Base-by-base conservation (phyloP, 1,139 yeast species). In the Meyerozyma carpophila region DNA sequence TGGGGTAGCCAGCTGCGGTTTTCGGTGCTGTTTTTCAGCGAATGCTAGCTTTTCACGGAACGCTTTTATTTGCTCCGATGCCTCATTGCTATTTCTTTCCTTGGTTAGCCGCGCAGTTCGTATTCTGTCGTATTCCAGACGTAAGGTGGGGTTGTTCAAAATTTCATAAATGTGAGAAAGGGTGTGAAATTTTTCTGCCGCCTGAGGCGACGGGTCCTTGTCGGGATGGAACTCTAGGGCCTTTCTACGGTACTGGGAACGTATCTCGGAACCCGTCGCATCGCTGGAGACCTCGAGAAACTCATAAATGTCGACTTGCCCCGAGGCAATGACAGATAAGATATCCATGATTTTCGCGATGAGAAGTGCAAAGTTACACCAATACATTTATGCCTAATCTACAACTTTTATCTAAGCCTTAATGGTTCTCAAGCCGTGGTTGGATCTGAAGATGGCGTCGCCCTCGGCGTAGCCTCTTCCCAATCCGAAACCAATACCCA, bases 401-500 rank as follows among this genome's bases (percentile, higher is more conserved):
- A 31, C 34, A 31, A 31, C 34, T 31, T 31, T 31, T 31, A 14
- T 31, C 34, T 31, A 31, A 31, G 87, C 86, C 60, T 81, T 81
- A 46, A 82, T 80, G 44, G 81, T 71, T 74, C 94, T 82, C 53
- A 83, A 65, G 46, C 95, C 95, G 50, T 84, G 86, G 58, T 61
- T 61, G 24, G 87, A 78, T 70, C 98, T 84, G 78, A 93, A 91
- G 47, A 91, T 86, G 51, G 97, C 95, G 62, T 93, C 98, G 49
- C 98, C 98, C 73, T 93, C 98, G 50, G 98, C 82, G 68, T 90
- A 93, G 43, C 96, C 96, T 73, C 97, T 85, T 53, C 98, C 98
- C 50, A 91, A 77, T 52, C 98, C 98, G 58, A 93, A 91, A 36
- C 98, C 98, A 54, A 89, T 70, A 53, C 98, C 98, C 48, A 91